These are phyloP conservation scores for Cutaneotrichosporon curvatum DNA, from an alignment of 1,284 basidiomycete genomes.

Conservation along the genomic window DNA sequence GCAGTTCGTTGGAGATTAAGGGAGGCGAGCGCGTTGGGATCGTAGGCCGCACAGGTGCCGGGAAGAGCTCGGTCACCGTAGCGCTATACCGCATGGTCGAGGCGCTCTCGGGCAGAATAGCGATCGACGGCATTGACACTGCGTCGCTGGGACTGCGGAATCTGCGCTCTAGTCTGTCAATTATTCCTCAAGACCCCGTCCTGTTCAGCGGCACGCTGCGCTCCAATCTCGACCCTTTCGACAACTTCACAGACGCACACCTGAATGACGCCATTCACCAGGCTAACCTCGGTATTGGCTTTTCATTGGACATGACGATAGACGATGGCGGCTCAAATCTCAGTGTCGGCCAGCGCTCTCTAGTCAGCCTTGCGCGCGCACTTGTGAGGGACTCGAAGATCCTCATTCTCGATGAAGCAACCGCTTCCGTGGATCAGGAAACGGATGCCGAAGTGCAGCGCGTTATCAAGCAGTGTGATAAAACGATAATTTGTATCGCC, in stretches of 20 bases:
- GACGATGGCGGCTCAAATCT: constrained; percentile 28
- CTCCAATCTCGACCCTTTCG: constrained; percentile 66
- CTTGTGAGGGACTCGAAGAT: constrained; percentile 62
- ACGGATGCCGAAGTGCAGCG: constrained; percentile 66
- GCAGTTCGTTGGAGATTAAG: not conserved
- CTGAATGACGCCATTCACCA: constrained; percentile 76
- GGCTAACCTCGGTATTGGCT: constrained; percentile 55
- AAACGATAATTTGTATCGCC: constrained; percentile 60
- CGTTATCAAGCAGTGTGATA: constrained; percentile 59
- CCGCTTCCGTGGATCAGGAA: constrained; percentile 61
- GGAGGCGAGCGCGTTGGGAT: constrained; percentile 49
- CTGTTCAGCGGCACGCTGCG: constrained; percentile 55
- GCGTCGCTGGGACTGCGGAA: constrained; percentile 49
- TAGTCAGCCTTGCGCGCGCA: constrained; percentile 60
- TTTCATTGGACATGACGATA: constrained; percentile 53
- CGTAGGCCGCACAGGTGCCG: constrained; percentile 50
- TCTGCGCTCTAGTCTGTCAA: constrained; percentile 48
- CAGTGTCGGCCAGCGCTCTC: constrained; percentile 5
- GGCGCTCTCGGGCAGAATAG: constrained; percentile 44
- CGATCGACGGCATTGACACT: constrained; percentile 47
- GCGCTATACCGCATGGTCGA: constrained; percentile 49
- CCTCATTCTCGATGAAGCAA: constrained; percentile 55
- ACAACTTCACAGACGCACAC: constrained; percentile 60
- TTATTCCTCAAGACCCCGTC: constrained; percentile 79
- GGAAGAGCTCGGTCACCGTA: constrained; percentile 55